Evolutionary conservation across 345 rosid genomes (phyloP).

Genomic region (Dovyalis caffra): DNA sequence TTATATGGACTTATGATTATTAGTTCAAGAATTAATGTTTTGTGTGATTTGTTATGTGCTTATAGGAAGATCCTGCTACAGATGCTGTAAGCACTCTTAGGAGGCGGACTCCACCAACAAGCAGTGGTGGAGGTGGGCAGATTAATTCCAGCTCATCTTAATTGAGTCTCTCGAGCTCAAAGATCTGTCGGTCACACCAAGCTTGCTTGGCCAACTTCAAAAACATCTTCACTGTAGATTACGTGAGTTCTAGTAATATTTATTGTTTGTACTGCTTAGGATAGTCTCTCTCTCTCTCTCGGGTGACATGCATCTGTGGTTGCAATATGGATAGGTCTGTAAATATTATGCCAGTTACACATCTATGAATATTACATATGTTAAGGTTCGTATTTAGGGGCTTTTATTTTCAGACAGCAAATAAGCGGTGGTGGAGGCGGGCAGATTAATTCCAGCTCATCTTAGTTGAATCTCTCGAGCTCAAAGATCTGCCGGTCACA

Average conservation of each 20-base stretch:
- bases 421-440: too few relatives aligned
- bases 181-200: neutral
- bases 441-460: slow-evolving; percentile 9
- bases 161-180: neutral
- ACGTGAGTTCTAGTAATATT: neutral
- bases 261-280: neutral
- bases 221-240: neutral
- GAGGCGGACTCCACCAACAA: slow-evolving; percentile 9
- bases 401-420: neutral
- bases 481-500: neutral
- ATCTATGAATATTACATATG: neutral
- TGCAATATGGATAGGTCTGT: neutral
- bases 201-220: neutral
- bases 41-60: neutral
- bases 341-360: neutral
- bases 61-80: slow-evolving; percentile 6
- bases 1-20: neutral
- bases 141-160: slow-evolving; percentile 2
- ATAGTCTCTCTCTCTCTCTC: neutral
- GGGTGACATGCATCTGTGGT: neutral
- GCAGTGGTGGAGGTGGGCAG: slow-evolving; percentile 7
- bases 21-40: neutral
- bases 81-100: neutral
- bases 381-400: neutral
- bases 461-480: neutral